phyloP scores from a whole-genome alignment of 768 basidiomycete genomes.

The Agaricus subrufescens region DNA sequence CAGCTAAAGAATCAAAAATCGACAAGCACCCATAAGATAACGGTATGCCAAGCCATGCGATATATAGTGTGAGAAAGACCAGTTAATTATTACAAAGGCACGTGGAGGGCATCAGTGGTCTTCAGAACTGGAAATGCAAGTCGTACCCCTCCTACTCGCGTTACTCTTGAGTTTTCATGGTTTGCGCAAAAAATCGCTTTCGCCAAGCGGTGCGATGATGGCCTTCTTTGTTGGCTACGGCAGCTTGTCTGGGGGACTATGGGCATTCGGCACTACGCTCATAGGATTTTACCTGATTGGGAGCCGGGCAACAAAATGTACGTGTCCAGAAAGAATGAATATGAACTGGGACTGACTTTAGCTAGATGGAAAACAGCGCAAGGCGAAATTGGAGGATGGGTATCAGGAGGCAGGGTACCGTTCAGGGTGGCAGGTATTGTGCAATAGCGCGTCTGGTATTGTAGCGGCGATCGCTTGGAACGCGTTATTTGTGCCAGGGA shows the following conservation, averaged over 20 bases:
- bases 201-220: constrained; percentile 67
- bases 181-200: constrained; percentile 67
- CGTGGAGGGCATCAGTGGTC: no score
- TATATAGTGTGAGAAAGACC: no score
- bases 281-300: constrained; percentile 78
- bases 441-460: constrained; percentile 69
- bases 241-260: constrained; percentile 63
- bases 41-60: no score
- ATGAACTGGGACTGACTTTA: not conserved
- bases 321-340: constrained; percentile 18
- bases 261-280: constrained; percentile 60
- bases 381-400: constrained; percentile 74
- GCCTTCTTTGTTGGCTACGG: constrained; percentile 75
- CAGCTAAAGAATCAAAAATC: no score
- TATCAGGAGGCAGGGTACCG: constrained; percentile 72
- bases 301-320: constrained; percentile 80
- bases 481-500: constrained; percentile 42
- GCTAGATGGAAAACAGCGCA: constrained; percentile 68
- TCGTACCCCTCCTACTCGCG: constrained; percentile 40
- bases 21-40: no score
- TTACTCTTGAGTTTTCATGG: constrained; percentile 64
- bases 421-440: constrained; percentile 75
- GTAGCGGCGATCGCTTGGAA: constrained; percentile 63
- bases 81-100: no score
- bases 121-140: not conserved